Conservation (phyloP, 345 rosid species). For the Angophora floribunda region DNA sequence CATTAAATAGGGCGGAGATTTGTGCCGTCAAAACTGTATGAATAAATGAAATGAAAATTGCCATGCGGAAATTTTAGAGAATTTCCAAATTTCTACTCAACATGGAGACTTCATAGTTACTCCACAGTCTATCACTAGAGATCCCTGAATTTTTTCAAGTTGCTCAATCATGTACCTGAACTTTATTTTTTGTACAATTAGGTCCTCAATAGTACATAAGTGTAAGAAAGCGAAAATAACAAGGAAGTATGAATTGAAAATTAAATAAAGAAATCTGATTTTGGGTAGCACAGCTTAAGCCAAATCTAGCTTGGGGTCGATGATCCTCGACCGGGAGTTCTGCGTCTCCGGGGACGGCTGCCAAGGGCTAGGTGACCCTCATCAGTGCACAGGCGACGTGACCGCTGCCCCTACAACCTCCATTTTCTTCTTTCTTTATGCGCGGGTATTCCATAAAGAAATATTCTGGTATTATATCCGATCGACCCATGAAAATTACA, state of each 20-base stretch:
- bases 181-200: neutral
- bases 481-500: neutral
- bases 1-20: neutral
- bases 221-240: no score
- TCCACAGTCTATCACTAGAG: neutral
- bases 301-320: no score
- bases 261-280: no score
- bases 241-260: neutral
- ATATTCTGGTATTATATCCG: no score
- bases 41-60: no score
- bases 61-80: neutral
- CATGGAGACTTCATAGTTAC: neutral
- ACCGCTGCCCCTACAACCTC: no score
- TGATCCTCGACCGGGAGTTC: no score
- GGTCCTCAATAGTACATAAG: neutral
- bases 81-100: neutral
- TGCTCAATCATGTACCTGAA: neutral
- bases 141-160: neutral
- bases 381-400: no score
- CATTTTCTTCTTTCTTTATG: no score
- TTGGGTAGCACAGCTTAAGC: neutral
- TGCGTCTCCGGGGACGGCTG: no score
- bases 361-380: no score
- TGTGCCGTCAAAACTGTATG: neutral
- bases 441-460: no score